Percentiles rank a stretch among this genome's conserved stretches.
phyloP scores from a whole-genome alignment of 495 filamentous ascomycete species.

The Elasticomyces elasticus region DNA sequence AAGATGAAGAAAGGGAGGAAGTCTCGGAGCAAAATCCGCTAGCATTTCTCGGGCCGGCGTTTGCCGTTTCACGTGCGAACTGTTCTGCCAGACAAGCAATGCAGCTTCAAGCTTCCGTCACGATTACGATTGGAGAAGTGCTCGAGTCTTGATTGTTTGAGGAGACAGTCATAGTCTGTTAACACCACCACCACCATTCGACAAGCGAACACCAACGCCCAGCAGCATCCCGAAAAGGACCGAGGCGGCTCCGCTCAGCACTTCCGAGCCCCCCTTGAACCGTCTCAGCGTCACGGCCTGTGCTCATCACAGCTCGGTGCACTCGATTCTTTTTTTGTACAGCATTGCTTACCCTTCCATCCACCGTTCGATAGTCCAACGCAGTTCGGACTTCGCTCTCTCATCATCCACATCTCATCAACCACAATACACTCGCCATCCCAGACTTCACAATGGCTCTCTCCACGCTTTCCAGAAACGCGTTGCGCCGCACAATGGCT shows the following conservation, averaged over 20 bases:
- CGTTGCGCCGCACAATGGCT: conserved; percentile 17
- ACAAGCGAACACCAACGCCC: too few relatives aligned
- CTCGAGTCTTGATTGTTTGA: neutral
- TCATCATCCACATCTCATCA: neutral
- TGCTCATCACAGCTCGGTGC: neutral
- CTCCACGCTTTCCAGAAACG: conserved; percentile 10
- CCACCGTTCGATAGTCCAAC: neutral
- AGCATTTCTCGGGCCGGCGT: too few relatives aligned
- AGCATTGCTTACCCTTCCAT: conserved; percentile 5
- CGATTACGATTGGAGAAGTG: too few relatives aligned
- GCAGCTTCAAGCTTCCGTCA: too few relatives aligned
- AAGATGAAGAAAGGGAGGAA: too few relatives aligned
- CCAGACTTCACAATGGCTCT: conserved; percentile 7
- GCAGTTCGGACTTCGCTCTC: neutral
- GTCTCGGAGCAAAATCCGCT: too few relatives aligned
- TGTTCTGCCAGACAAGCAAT: too few relatives aligned
- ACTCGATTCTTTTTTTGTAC: neutral
- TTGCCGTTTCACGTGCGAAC: too few relatives aligned
- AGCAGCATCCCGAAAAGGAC: neutral
- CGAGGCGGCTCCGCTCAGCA: too few relatives aligned
- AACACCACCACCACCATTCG: too few relatives aligned
- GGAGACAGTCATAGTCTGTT: too few relatives aligned
- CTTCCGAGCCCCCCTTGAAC: neutral
- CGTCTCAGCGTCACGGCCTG: neutral
- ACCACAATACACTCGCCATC: neutral